These are phyloP conservation scores for Plasmopara muralis DNA, from an alignment of 352 stramenopile species.

Conservation along the genomic window DNA sequence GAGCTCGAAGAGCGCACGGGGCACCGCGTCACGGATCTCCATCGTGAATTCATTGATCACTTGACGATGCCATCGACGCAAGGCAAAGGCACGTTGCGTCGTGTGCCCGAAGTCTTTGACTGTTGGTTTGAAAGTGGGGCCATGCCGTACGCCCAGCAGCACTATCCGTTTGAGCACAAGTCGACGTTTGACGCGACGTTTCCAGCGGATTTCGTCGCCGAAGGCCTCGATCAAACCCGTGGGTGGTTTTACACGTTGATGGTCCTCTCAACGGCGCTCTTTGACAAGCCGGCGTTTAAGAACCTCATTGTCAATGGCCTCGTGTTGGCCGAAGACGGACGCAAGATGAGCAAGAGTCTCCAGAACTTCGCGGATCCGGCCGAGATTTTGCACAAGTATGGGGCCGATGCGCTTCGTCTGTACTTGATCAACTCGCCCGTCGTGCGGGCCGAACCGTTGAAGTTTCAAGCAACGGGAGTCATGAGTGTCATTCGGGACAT, in stretches of 20 bases:
- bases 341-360: constrained; percentile 99
- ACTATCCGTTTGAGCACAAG: constrained; percentile 99
- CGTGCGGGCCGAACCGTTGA: constrained; percentile 97
- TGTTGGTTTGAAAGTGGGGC: constrained; percentile 99
- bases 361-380: constrained; percentile 98
- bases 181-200: constrained; percentile 95
- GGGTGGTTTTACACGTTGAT: constrained; percentile 99
- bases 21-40: constrained; percentile 91
- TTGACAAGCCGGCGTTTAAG: constrained; percentile 99
- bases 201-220: constrained; percentile 98
- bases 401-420: constrained; percentile 96
- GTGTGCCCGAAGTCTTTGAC: constrained; percentile 94
- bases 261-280: constrained; percentile 98
- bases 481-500: constrained; percentile 97
- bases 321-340: constrained; percentile 97
- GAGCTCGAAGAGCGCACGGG: constrained; percentile 95
- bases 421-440: constrained; percentile 99
- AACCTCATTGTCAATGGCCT: constrained; percentile 99
- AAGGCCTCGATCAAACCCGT: constrained; percentile 99
- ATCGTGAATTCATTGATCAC: constrained; percentile 98
- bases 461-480: constrained; percentile 95
- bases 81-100: constrained; percentile 78
- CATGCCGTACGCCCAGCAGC: constrained; percentile 99
- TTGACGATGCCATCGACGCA: constrained; percentile 96
- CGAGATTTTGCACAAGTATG: constrained; percentile 95